Percentiles rank a stretch among this genome's conserved stretches.
These are phyloP conservation scores for Sphagnum contortum DNA, from an alignment of 225 moss, liverwort and hornwort genomes.

Conservation along the genomic window DNA sequence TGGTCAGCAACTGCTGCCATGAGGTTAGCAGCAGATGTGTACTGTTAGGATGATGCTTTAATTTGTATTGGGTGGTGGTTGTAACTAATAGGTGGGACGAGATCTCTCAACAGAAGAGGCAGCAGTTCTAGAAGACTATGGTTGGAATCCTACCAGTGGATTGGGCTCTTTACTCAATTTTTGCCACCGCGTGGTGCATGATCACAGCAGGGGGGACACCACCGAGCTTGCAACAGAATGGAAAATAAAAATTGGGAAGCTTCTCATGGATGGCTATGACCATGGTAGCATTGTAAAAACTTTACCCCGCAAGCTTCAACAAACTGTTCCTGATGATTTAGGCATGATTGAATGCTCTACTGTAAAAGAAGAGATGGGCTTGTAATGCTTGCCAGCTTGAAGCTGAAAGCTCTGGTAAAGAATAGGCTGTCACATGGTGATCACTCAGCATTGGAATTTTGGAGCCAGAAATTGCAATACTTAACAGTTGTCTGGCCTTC, in stretches of 20 bases:
- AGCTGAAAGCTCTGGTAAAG: no score
- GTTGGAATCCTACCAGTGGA: constrained; percentile 52
- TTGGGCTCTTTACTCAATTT: constrained; percentile 60
- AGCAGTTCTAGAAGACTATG: constrained; percentile 45
- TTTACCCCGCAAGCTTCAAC: constrained; percentile 34
- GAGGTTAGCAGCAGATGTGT: no score
- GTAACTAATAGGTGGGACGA: constrained; percentile 30
- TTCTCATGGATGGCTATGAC: constrained; percentile 56
- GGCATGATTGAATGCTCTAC: no score
- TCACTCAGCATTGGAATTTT: no score
- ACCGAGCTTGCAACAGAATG: constrained; percentile 47
- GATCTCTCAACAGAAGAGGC: constrained; percentile 43
- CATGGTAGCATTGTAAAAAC: constrained; percentile 45
- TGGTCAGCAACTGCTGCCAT: no score
- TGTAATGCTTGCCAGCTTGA: no score
- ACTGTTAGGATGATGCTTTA: no score
- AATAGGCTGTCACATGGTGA: no score
- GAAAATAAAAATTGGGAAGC: constrained; percentile 67
- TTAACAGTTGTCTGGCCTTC: no score
- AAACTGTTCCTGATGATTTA: not conserved
- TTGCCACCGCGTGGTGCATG: constrained; percentile 59
- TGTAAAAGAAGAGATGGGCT: no score
- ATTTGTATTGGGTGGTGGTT: no score
- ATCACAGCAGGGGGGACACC: constrained; percentile 48
- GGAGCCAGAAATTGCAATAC: no score